Base-by-base conservation (phyloP, 495 filamentous ascomycete genomes). In the Thermothielavioides terrestris region DNA sequence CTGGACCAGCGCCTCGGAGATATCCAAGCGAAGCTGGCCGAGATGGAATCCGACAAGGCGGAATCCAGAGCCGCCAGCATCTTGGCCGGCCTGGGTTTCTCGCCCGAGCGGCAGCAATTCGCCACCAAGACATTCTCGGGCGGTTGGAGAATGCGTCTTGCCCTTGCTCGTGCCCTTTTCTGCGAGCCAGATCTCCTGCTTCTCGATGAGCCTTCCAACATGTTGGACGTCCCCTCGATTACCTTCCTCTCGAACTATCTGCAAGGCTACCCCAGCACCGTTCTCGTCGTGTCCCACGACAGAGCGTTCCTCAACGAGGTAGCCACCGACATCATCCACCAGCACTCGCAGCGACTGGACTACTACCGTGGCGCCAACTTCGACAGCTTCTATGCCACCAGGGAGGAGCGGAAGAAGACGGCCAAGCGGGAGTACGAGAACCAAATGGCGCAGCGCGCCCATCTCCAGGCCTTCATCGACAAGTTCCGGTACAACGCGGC, bases 181-280 rank as follows among this genome's bases (percentile, higher is more conserved):
- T 99, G 92, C 73, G 94, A 99, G 66, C 92, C 92, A 28, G 92
- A 99, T 70, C 72, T 99, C 20, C 76, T 99, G 53, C 78, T 99
- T 59, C 88, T 98, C 61, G 92, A 98, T 71, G 91, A 98, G 80
- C 92, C 92, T 63, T 97, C 94, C 42, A 99, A 99, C 82, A 99
- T 99, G 92, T 90, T 99, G 88, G 92, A 99, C 68, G 92, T 97
- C 53, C 94, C 92, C 6, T 97, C 94, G n/a, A 97, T 97, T 57
- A 95, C 92, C 43, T 99, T 97, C 81, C 77, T 99, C 61, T 86
- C 92, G 12, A 95, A 88, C 60, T 99, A 99, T 59, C 85, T 99
- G 6, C 88, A 95, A 62, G 73, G 75, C 38, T 99, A 99, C 63
- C 89, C 91, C 3, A 94, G 88, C 63, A 97, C 92, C 7, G 79